Base-by-base conservation (phyloP, 2,329 filamentous ascomycete genomes). In the Sporothrix mexicana region DNA sequence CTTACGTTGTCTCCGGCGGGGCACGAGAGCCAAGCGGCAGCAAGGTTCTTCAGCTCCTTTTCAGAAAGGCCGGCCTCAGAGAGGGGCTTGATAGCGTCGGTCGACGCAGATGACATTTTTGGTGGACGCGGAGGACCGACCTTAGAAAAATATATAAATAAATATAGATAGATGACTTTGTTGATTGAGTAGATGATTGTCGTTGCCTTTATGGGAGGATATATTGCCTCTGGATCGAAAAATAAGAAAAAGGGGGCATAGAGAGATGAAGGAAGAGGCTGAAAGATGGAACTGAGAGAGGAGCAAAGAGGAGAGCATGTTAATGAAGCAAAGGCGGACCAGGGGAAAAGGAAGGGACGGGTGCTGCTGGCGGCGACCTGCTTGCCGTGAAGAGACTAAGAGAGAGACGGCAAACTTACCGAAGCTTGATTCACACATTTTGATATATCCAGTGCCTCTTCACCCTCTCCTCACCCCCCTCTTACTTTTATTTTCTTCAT, bases 1-100 rank as follows among this genome's bases (percentile, higher is more conserved):
- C 72, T 25, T 36, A 53, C 74, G 30, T 62, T 72, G n/a, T 69
- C 71, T 2, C 51, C 70, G 10, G 47, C 36, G 2, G 51, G 8
- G 41, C 66, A 72, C 0, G 70, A 70, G 10, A 76, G 74, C 72
- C 73, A 75, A 7, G 74, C 74, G 0, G 74, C 72, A 0, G 73
- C 72, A 6, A 76, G 70, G 12, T 72, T 69, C 2, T 59, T 55
- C 0, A 75, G 62, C n/a, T 76, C 75, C 13, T 73, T 66, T 1
- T 74, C 74, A 0, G 71, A 49, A 3, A 76, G 23, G 3, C n/a
- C 43, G 3, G 59, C 30, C 8, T 72, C 62, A 1, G 66, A 70
- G 3, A 76, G 66, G 2, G 74, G 59, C 20, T 59, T 73, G 59
- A 73, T 64, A 1, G 59, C 43, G 25, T 30, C 9, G n/a, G 41